Evolutionary conservation across 176 grass and related monocot species (phyloP).

Genomic region (Eragrostis curvula): DNA sequence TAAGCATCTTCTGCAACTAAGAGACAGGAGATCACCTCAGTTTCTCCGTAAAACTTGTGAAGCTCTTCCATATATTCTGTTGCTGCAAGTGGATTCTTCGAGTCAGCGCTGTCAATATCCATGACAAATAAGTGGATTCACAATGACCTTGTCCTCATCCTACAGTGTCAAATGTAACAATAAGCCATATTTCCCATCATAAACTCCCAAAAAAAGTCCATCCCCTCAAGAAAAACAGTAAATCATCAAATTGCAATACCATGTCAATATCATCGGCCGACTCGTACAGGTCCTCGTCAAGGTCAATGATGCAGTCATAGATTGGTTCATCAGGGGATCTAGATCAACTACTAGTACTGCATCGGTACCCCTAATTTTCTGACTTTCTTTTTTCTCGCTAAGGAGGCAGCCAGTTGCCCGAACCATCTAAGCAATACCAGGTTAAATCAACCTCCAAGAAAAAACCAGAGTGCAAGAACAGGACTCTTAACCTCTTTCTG

Average conservation of each 20-base stretch:
- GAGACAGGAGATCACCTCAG: conserved; percentile 63
- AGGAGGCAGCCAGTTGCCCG: conserved; percentile 62
- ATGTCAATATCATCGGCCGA: conserved; percentile 35
- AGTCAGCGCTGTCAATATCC: conserved; percentile 74
- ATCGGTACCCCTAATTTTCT: conserved; percentile 32
- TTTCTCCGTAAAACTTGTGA: conserved; percentile 68
- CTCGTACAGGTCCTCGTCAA: conserved; percentile 34
- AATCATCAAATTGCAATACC: conserved; percentile 47
- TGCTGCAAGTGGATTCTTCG: conserved; percentile 62
- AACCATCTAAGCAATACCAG: conserved; percentile 25
- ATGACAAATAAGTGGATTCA: conserved; percentile 43
- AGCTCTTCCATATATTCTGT: conserved; percentile 79
- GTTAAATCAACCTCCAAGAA: conserved; percentile 11
- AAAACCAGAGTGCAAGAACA: conserved; percentile 8
- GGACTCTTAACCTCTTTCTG: conserved; percentile 60
- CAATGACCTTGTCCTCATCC: conserved; percentile 52
- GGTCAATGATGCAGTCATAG: conserved; percentile 13
- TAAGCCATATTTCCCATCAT: not conserved
- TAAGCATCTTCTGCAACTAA: not conserved
- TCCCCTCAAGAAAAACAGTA: not conserved
- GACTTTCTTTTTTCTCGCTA: conserved; percentile 47
- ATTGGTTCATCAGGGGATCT: conserved; percentile 30
- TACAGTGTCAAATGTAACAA: conserved; percentile 33
- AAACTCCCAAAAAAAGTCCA: not conserved
- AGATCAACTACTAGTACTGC: conserved; percentile 5